Percentiles rank a stretch among this genome's conserved stretches.
Conservation (phyloP, 2,329 filamentous ascomycete species). For the Penicillium sp. region DNA sequence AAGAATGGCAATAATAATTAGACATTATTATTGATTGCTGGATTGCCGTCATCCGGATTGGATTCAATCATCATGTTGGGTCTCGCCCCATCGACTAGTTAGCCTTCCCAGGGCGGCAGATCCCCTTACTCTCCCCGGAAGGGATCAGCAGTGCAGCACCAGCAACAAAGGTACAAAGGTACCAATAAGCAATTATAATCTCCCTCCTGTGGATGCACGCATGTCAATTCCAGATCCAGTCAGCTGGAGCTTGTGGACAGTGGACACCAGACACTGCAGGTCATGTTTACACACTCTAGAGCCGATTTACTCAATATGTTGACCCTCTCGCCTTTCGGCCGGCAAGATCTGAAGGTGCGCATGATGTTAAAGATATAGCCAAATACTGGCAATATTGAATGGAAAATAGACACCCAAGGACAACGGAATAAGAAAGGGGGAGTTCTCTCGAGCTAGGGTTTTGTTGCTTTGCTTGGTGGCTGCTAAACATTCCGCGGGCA, state of each 20-base stretch:
- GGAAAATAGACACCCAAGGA: not conserved
- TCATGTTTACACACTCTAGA: not conserved
- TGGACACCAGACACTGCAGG: too few relatives aligned
- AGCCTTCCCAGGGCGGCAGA: not conserved
- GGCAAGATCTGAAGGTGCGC: not conserved
- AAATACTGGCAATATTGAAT: not conserved
- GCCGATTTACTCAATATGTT: not conserved
- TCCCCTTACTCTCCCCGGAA: slow-evolving; percentile 18
- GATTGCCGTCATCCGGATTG: not conserved
- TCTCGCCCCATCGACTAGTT: not conserved
- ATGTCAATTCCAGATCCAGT: slow-evolving; percentile 1
- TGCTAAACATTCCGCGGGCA: slow-evolving; percentile 16
- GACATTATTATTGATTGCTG: not conserved
- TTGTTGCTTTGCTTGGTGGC: not conserved
- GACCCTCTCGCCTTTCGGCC: not conserved
- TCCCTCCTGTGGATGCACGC: not conserved
- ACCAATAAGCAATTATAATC: not conserved
- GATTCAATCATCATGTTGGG: not conserved
- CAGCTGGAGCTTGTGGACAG: not conserved
- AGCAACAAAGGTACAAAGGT: not conserved
- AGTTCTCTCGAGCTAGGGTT: not conserved
- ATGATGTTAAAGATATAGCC: not conserved
- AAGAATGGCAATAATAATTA: not conserved
- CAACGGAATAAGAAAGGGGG: not conserved
- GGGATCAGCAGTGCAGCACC: not conserved